phyloP scores from a whole-genome alignment of 2,329 filamentous ascomycete species.

The Macrophomina tecta region DNA sequence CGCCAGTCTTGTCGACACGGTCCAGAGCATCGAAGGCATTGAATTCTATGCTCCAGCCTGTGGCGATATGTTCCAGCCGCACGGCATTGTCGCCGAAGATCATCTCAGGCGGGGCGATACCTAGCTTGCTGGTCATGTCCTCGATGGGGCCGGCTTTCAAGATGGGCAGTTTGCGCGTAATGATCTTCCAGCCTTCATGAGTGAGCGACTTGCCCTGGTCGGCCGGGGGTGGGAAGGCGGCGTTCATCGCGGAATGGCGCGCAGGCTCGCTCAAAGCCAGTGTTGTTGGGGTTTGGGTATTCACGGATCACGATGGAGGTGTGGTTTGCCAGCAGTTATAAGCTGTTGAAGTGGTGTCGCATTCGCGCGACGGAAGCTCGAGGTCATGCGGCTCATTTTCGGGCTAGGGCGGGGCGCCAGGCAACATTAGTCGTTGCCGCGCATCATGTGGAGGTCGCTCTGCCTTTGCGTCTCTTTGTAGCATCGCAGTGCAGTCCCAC shows the following conservation, averaged over 20 bases:
- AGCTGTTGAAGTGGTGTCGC: background rate
- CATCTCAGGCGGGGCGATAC: slow-evolving; percentile 95
- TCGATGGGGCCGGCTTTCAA: slow-evolving; percentile 91
- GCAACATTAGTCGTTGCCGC: slow-evolving; percentile 13
- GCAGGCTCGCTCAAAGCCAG: background rate
- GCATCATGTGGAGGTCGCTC: slow-evolving; percentile 17
- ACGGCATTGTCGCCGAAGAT: slow-evolving; percentile 97
- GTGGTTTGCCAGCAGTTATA: background rate
- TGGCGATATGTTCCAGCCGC: slow-evolving; percentile 72
- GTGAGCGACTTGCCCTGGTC: slow-evolving; percentile 42
- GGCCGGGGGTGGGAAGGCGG: slow-evolving; percentile 30
- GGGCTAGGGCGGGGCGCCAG: slow-evolving; percentile 2
- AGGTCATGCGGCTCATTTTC: slow-evolving; percentile 25
- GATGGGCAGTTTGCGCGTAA: slow-evolving; percentile 89
- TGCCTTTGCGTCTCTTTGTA: background rate
- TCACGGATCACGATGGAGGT: background rate
- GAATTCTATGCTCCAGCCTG: slow-evolving; percentile 82
- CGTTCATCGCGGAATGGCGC: background rate
- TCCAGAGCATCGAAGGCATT: slow-evolving; percentile 87
- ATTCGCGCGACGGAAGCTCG: background rate
- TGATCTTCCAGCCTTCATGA: slow-evolving; percentile 69
- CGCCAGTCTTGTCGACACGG: slow-evolving; percentile 90
- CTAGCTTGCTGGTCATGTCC: slow-evolving; percentile 76
- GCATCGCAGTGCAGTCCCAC: background rate
- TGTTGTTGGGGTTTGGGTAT: too few relatives aligned